Base-by-base conservation (phyloP, 257 asterid species). In the Solanum ahanhuiri region DNA sequence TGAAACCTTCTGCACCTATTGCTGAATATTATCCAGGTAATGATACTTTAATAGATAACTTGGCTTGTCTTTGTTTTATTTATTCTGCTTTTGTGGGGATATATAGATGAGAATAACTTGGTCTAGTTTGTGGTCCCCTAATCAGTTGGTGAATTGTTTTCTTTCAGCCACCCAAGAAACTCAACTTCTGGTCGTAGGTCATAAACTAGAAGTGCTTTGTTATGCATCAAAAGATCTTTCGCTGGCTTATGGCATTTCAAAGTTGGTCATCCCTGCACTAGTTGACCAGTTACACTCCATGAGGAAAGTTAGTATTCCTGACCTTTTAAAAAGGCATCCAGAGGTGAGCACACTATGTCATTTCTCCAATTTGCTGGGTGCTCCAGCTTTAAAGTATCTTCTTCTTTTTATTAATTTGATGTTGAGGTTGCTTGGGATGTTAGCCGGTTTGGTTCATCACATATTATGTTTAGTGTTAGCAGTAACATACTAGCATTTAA, bases 1-100 rank as follows among this genome's bases (percentile, higher is more conserved):
- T 14, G 23, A 87, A 90, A 86, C 98, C 97, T 90, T 90, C 88
- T 87, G 95, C 95, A 18, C 97, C 98, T 48, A 64, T 89, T 90
- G 95, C 98, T 22, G 95, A 95, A 88, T 96, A 92, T 89, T 93
- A 89, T 93, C 98, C 98, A 89, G 99, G 99, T 95, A 73, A 85
- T 85, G 71, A 45, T 71, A 57, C 91, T 77, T 45, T 69, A 85
- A 54, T 84, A 25, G 25, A 54, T 71, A 83, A 18, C 72, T 28
- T 86, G 35, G 84, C 34, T 83, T 51, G 18, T n/a, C 9, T 63
- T 70, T 79, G 17, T 57, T 69, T 79, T 28, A 37, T 33, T 14
- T 9, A 81, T 43, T 51, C 39, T 48, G 39, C 41, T 28, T 77
- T 85, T 85, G 18, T 60, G 35, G 51, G 67, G 70, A 30, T 12